Evolutionary conservation across 768 basidiomycete species (phyloP).

Genomic region (Piloderma croceum): DNA sequence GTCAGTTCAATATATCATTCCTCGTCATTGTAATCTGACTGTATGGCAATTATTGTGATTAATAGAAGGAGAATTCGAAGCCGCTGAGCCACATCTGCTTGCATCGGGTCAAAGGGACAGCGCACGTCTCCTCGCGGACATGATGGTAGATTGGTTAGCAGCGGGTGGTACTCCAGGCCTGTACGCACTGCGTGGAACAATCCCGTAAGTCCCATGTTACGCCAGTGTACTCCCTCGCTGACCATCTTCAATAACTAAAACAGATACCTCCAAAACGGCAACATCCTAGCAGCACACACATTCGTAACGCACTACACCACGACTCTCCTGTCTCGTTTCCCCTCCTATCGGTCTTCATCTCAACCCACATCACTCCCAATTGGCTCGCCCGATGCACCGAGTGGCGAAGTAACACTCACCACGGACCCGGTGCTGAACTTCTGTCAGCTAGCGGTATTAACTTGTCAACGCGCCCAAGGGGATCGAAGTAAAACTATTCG

Average conservation of each 20-base stretch:
- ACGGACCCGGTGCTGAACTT: conserved; percentile 80
- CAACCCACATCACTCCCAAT: conserved; percentile 42
- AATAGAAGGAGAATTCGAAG: conserved; percentile 68
- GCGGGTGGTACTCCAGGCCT: conserved; percentile 49
- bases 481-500: conserved; percentile 70
- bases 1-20: conserved; percentile 29
- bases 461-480: conserved; percentile 83
- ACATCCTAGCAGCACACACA: conserved; percentile 89
- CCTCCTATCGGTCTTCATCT: conserved; percentile 36
- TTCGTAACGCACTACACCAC: conserved; percentile 81
- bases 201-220: conserved; percentile 59
- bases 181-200: conserved; percentile 79
- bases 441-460: conserved; percentile 79
- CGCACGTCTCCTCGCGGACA: conserved; percentile 77
- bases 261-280: conserved; percentile 79
- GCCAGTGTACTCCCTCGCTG: background rate
- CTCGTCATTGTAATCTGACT: background rate
- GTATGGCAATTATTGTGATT: background rate
- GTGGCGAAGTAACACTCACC: conserved; percentile 69
- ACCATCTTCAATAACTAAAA: conserved; percentile 3
- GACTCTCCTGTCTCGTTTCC: conserved; percentile 47
- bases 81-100: conserved; percentile 78
- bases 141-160: conserved; percentile 80
- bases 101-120: conserved; percentile 87
- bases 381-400: conserved; percentile 22